Evolutionary conservation across 2,329 filamentous ascomycete species (phyloP), one percentile per base, ranked within the genome.

Genomic region (Taxawa tesnikishii): DNA sequence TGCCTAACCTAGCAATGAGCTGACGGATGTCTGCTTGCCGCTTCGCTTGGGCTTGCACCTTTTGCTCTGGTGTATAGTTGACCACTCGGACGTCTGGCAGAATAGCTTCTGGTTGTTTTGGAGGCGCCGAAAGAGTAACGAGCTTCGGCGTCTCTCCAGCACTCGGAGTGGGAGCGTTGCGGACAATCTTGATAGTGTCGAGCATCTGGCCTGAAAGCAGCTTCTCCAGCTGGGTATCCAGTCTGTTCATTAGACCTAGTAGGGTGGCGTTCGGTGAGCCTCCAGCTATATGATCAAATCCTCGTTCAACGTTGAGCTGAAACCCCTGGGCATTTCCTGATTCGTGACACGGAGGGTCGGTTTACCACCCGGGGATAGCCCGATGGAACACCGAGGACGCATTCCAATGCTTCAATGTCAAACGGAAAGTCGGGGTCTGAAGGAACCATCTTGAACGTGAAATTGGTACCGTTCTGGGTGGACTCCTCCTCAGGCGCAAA

Each of bases 361-460:
- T 16, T 58, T 59, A 26, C 50, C 59, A 19, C 58, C 55, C 12
- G 81, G 82, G n/a, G n/a, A 53, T 82, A 88, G 12, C 55, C 55
- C 7, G 48, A 50, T 2, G 83, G 82, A 13, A 90, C 65, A 31
- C 62, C 66, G 23, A 90, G 58, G 26, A 73, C 63, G 50, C 80
- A 87, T 25, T 80, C 66, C 18, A 90, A 61, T 24, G 68, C 62
- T 15, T 74, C 67, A 48, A 88, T 62, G 39, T 85, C 79, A 53
- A 83, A 88, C 1, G 83, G 79, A 46, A 90, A 88, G 48, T 90
- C 83, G 0, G 83, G 83, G 49, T 90, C 83, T 5, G 82, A 84
- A 4, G 83, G 83, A 9, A 58, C 59, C 39, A 90, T 58, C 31
- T 64, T 71, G 53, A 88, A 82, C 7, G 62, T 56, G 24, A 87